phyloP scores from a whole-genome alignment of 805 yeast species.

The Candida orba region DNA sequence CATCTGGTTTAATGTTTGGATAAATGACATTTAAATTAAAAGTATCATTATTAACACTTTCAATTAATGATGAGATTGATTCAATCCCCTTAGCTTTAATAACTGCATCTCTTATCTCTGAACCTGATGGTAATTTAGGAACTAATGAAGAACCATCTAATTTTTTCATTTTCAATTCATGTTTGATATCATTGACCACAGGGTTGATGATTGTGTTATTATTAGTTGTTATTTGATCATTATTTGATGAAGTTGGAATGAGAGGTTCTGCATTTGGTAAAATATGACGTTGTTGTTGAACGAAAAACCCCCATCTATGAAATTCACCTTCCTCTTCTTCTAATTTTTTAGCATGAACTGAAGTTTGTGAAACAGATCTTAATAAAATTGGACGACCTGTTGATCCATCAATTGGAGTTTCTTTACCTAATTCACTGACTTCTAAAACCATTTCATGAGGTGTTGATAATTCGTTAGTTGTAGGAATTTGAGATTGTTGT shows the following conservation, averaged over 20 bases:
- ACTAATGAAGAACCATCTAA: conserved; percentile 13
- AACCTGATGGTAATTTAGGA: conserved; percentile 38
- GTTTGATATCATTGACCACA: neutral
- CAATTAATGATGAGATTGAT: conserved; percentile 59
- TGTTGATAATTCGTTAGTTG: neutral
- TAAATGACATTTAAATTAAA: conserved; percentile 46
- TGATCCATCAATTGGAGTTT: conserved; percentile 52
- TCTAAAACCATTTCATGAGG: conserved; percentile 75
- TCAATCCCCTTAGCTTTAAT: conserved; percentile 72
- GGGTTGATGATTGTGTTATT: too few species aligned
- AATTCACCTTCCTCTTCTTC: conserved; percentile 92
- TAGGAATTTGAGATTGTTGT: conserved; percentile 1
- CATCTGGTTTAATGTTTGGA: conserved; percentile 13
- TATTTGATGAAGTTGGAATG: neutral
- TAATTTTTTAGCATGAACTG: conserved; percentile 61
- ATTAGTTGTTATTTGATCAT: neutral
- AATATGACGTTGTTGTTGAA: conserved; percentile 49
- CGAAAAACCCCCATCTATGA: conserved; percentile 78
- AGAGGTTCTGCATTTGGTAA: conserved; percentile 12
- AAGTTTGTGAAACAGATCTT: conserved; percentile 57
- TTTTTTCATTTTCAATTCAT: neutral
- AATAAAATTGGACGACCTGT: conserved; percentile 70
- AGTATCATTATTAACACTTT: conserved; percentile 51
- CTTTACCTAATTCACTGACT: conserved; percentile 39
- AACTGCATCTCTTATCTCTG: conserved; percentile 44